Conservation (phyloP, 163 green algal species). For the Chlorella variabilis region DNA sequence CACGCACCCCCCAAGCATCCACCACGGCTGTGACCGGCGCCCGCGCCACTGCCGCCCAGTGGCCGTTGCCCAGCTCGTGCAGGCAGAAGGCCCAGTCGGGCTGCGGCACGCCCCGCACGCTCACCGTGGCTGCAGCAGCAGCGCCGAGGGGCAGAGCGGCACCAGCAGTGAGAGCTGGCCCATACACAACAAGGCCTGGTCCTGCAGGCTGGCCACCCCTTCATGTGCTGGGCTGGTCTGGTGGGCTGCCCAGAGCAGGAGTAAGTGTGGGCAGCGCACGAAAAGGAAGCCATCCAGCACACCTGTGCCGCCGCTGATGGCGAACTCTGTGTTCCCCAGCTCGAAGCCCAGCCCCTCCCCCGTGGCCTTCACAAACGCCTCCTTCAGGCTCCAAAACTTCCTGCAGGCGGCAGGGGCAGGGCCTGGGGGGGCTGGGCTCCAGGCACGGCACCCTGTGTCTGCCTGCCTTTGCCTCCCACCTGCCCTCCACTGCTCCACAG, state of each 20-base stretch:
- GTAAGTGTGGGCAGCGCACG: no score
- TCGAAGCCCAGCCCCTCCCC: conserved; percentile 84
- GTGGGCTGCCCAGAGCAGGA: no score
- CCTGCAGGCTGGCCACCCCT: not conserved
- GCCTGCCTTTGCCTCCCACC: not conserved
- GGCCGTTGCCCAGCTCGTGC: conserved; percentile 55
- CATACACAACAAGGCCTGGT: no score
- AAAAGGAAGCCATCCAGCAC: no score
- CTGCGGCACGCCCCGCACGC: conserved; percentile 29
- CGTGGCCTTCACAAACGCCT: conserved; percentile 83
- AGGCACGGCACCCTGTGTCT: no score
- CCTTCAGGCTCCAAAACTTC: conserved; percentile 69
- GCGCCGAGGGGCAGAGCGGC: not conserved
- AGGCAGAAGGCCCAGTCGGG: conserved; percentile 66
- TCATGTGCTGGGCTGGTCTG: no score
- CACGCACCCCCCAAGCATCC: conserved; percentile 61
- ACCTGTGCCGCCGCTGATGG: conserved; percentile 37
- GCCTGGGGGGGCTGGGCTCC: no score
- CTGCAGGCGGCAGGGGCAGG: not conserved
- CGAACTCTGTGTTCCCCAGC: conserved; percentile 56
- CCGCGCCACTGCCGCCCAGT: conserved; percentile 69
- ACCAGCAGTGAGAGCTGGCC: no score
- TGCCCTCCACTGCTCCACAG: no score
- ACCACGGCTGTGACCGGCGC: conserved; percentile 58
- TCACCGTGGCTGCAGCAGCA: conserved; percentile 22